Conservation (phyloP, 2,329 filamentous ascomycete species). For the Talaromyces rugulosus region DNA sequence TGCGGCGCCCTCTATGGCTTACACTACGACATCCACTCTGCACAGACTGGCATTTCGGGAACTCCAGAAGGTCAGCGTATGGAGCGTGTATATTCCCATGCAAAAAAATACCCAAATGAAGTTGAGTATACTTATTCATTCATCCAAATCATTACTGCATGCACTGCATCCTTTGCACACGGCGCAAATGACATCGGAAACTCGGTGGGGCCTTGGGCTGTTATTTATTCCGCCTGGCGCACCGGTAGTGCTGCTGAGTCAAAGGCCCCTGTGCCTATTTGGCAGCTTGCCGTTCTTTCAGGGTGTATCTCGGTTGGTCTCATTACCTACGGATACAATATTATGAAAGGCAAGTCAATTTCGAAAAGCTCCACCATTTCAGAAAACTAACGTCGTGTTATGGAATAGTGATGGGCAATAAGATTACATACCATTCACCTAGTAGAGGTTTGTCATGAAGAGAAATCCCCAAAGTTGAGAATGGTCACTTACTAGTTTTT, state of each 20-base stretch:
- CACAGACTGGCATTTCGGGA: conserved; percentile 65
- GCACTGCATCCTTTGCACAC: conserved; percentile 54
- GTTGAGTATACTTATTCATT: conserved; percentile 60
- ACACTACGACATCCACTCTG: conserved; percentile 77
- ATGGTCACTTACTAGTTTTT: not conserved
- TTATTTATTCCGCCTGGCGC: conserved; percentile 64
- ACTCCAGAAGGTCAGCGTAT: conserved; percentile 61
- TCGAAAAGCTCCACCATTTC: conserved; percentile 14
- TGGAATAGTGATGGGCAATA: conserved; percentile 69
- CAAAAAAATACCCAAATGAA: conserved; percentile 64
- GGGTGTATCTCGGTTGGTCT: conserved; percentile 45
- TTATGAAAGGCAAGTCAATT: conserved; percentile 65
- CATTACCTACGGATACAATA: conserved; percentile 75
- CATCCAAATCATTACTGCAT: conserved; percentile 51
- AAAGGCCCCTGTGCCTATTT: conserved; percentile 65
- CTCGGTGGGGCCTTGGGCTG: conserved; percentile 65
- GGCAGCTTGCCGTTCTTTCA: conserved; percentile 43
- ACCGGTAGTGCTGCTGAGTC: conserved; percentile 53
- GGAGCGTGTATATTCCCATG: conserved; percentile 40
- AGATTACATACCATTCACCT: conserved; percentile 67
- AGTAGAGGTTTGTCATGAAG: conserved; percentile 36
- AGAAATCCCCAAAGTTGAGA: not conserved
- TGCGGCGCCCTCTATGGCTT: conserved; percentile 66
- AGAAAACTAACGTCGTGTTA: conserved; percentile 17
- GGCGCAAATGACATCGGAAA: conserved; percentile 75